Percentiles rank a stretch among this genome's conserved stretches.
Evolutionary conservation across 192 early-diverging fungal genomes (phyloP).

Genomic region (Coemansia sp.): DNA sequence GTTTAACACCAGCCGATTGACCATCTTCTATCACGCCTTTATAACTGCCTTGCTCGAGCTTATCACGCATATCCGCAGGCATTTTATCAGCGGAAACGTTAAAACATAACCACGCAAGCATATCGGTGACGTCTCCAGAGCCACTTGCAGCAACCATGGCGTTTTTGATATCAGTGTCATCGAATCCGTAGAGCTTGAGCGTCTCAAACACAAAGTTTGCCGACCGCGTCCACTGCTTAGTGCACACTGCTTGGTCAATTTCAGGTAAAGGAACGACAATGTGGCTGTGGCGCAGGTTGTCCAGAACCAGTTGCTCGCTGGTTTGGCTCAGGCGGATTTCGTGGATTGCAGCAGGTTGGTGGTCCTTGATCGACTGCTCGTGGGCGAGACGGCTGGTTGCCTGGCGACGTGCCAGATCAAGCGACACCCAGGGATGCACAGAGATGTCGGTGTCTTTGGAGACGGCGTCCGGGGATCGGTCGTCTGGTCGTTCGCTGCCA

Average conservation of each 20-base stretch:
- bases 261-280: neutral
- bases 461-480: too few species aligned
- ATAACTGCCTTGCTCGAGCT: conserved; percentile 17
- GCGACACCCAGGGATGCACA: conserved; percentile 8
- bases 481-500: neutral
- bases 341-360: neutral
- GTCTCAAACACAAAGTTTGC: conserved; percentile 38
- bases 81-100: conserved; percentile 28
- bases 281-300: conserved; percentile 7
- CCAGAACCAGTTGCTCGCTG: conserved; percentile 25
- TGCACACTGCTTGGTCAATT: neutral
- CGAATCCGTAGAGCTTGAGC: conserved; percentile 16
- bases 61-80: conserved; percentile 43
- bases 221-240: conserved; percentile 23
- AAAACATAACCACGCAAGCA: conserved; percentile 33
- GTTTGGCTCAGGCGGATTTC: neutral
- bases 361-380: conserved; percentile 14
- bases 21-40: neutral
- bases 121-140: conserved; percentile 20
- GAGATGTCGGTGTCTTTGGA: too few species aligned
- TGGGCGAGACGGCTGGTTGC: conserved; percentile 15
- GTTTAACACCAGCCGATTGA: too few species aligned
- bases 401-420: conserved; percentile 23
- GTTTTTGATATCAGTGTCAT: conserved; percentile 5
- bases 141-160: conserved; percentile 20